Percentiles rank a stretch among this genome's conserved stretches.
Evolutionary conservation across 148 eudicot species (phyloP).

Genomic region (Pharnaceum exiguum): DNA sequence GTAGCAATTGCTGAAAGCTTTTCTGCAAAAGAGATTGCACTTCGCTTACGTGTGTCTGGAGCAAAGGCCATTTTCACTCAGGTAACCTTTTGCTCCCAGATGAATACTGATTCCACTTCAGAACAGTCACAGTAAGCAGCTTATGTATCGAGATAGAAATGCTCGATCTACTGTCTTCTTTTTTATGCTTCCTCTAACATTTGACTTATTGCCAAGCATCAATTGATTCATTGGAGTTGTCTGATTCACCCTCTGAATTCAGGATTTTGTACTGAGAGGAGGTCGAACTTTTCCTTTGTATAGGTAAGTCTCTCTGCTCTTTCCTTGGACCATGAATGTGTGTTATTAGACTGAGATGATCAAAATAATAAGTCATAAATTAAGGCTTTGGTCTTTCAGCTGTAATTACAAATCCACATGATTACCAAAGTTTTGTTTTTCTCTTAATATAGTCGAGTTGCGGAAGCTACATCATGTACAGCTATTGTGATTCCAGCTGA

Average conservation of each 20-base stretch:
- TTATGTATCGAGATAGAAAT: too few relatives aligned
- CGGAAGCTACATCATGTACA: constrained; percentile 82
- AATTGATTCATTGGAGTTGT: constrained; percentile 18
- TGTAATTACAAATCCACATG: too few relatives aligned
- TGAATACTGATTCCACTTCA: too few relatives aligned
- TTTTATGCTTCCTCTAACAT: too few relatives aligned
- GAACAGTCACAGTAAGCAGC: too few relatives aligned
- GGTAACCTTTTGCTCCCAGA: constrained; percentile 32
- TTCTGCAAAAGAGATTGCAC: constrained; percentile 78
- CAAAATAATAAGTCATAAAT: too few relatives aligned
- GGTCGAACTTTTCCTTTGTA: constrained; percentile 77
- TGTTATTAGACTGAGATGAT: too few relatives aligned
- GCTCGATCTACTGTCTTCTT: too few relatives aligned
- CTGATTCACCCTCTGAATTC: too few relatives aligned
- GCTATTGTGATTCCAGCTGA: constrained; percentile 63
- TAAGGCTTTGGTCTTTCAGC: too few relatives aligned
- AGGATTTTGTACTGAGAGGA: constrained; percentile 86
- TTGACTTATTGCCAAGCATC: too few relatives aligned
- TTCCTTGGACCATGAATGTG: background rate
- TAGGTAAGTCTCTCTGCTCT: constrained; percentile 62
- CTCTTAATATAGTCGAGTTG: constrained; percentile 58
- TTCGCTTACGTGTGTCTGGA: constrained; percentile 66
- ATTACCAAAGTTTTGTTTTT: too few relatives aligned
- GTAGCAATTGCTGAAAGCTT: constrained; percentile 99
- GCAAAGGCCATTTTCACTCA: constrained; percentile 95